Conservation (phyloP, 139 green algal species). For the Cymbomonas tetramitiformis region DNA sequence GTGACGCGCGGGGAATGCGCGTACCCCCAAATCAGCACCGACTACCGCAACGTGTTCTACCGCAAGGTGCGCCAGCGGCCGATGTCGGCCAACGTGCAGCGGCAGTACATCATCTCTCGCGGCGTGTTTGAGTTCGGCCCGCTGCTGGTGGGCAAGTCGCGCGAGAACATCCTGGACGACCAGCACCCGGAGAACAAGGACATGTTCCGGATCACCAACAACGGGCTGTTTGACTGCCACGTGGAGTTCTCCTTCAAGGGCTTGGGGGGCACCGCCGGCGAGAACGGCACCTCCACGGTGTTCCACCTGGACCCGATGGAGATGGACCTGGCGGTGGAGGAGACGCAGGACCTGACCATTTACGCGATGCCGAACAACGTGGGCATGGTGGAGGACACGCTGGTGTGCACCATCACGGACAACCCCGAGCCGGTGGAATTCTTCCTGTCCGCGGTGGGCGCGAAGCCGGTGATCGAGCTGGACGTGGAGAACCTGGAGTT, state of each 20-base stretch:
- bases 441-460: conserved; percentile 40
- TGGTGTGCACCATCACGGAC: conserved; percentile 45
- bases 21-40: conserved; percentile 43
- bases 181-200: conserved; percentile 40
- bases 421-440: conserved; percentile 56
- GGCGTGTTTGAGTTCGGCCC: conserved; percentile 60
- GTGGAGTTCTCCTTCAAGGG: conserved; percentile 42
- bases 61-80: conserved; percentile 40
- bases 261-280: conserved; percentile 2
- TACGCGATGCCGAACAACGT: conserved; percentile 41
- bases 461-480: conserved; percentile 37
- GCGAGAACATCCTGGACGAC: neutral
- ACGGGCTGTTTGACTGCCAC: conserved; percentile 47
- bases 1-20: conserved; percentile 36
- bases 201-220: conserved; percentile 59
- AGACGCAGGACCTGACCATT: conserved; percentile 45
- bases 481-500: conserved; percentile 36
- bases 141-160: conserved; percentile 39
- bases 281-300: neutral
- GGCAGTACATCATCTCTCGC: conserved; percentile 46
- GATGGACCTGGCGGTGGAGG: conserved; percentile 45
- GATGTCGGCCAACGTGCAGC: conserved; percentile 28
- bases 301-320: conserved; percentile 31
- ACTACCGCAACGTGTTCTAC: conserved; percentile 47
- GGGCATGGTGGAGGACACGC: conserved; percentile 26